phyloP scores from a whole-genome alignment of 495 filamentous ascomycete species.

The Penicillium parvum region DNA sequence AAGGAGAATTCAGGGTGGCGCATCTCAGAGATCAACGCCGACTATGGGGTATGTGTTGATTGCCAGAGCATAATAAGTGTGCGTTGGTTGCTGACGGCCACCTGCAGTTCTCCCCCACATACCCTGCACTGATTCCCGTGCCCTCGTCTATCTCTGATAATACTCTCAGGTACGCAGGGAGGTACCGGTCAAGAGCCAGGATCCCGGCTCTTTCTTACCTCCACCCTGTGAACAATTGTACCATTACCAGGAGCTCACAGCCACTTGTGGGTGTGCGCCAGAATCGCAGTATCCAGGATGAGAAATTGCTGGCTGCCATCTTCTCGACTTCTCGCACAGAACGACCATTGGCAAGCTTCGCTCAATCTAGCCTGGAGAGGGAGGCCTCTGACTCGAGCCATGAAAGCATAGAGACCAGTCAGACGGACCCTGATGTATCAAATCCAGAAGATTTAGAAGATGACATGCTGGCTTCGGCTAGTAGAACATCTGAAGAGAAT shows the following conservation, averaged over 20 bases:
- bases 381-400: slow-evolving; percentile 58
- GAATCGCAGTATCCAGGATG: slow-evolving; percentile 92
- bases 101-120: slow-evolving; percentile 84
- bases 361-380: slow-evolving; percentile 38
- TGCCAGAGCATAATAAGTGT: not conserved
- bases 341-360: slow-evolving; percentile 42
- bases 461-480: slow-evolving; percentile 55
- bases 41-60: slow-evolving; percentile 57
- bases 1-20: slow-evolving; percentile 82
- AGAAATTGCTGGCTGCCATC: slow-evolving; percentile 86
- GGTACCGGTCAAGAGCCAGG: slow-evolving; percentile 79
- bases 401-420: slow-evolving; percentile 42
- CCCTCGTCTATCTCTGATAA: slow-evolving; percentile 91
- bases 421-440: slow-evolving; percentile 40
- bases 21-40: slow-evolving; percentile 81
- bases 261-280: slow-evolving; percentile 82
- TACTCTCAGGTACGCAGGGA: slow-evolving; percentile 87
- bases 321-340: slow-evolving; percentile 69
- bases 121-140: slow-evolving; percentile 79
- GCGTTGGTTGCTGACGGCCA: slow-evolving; percentile 22
- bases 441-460: slow-evolving; percentile 68
- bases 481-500: slow-evolving; percentile 36
- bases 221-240: slow-evolving; percentile 94
- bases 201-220: slow-evolving; percentile 90
- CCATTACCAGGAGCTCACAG: slow-evolving; percentile 92